These are phyloP conservation scores for Boletus reticuloceps DNA, from an alignment of 768 basidiomycete species.

Conservation along the genomic window DNA sequence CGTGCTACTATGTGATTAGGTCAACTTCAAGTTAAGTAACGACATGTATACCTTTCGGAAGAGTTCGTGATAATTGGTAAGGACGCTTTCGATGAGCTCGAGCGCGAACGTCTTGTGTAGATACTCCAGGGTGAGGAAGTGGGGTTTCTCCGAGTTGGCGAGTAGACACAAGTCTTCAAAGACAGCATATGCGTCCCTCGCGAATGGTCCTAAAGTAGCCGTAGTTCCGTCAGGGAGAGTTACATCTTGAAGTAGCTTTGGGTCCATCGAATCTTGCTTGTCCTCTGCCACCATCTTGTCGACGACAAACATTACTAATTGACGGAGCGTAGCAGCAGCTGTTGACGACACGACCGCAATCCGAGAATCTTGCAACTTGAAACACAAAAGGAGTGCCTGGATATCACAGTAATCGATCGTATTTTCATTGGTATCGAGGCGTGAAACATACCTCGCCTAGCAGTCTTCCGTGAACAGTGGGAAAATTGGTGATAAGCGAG, in stretches of 20 bases:
- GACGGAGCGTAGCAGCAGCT: constrained; percentile 92
- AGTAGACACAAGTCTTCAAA: constrained; percentile 93
- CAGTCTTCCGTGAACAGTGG: constrained; percentile 72
- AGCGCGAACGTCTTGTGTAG: constrained; percentile 93
- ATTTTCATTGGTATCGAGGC: neutral
- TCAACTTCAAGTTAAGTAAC: neutral
- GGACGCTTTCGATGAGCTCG: constrained; percentile 95
- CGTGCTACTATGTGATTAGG: constrained; percentile 48
- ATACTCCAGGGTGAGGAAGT: constrained; percentile 76
- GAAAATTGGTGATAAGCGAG: constrained; percentile 86
- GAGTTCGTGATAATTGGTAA: constrained; percentile 87
- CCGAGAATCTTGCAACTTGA: constrained; percentile 92
- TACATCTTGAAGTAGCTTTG: constrained; percentile 35
- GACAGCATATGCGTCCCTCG: constrained; percentile 80
- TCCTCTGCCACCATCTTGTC: constrained; percentile 91
- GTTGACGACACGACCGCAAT: constrained; percentile 97
- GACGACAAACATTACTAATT: constrained; percentile 96
- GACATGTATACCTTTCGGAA: constrained; percentile 66
- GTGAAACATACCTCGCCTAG: constrained; percentile 69
- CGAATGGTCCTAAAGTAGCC: constrained; percentile 66
- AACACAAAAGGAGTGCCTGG: constrained; percentile 89
- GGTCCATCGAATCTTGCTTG: constrained; percentile 33
- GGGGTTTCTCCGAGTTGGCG: constrained; percentile 76
- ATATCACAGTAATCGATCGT: neutral
- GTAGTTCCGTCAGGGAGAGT: constrained; percentile 67